Base-by-base conservation (phyloP, 768 basidiomycete species). In the Leucogyrophana mollusca region DNA sequence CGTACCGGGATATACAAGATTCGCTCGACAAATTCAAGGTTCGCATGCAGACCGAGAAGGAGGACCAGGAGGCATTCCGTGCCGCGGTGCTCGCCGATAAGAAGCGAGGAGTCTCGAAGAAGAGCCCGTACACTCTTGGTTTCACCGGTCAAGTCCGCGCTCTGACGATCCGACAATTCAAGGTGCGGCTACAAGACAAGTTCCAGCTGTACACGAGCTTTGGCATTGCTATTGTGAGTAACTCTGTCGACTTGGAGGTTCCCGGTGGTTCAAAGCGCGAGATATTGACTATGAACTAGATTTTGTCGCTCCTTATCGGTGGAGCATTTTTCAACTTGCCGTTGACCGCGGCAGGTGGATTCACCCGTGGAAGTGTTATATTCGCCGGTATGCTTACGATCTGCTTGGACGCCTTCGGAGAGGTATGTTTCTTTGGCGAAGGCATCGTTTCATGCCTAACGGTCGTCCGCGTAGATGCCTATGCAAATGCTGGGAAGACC, bases 281-380 rank as follows among this genome's bases (percentile, higher is more conserved):
- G 17, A 25, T 50, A 50, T 59, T 16, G 55, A 14, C 34, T 52
- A 4, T 47, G 50, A 17, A 4, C 39, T 44, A 81, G 79, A 56
- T 69, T 30, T 62, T 85, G 22, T 75, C 82, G n/a, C 56, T 89
- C 37, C 75, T 89, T 34, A 71, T 88, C 54, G 91, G 91, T 27
- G 82, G 76, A 7, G 80, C 85, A 7, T 95, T 81, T 71, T 80
- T 83, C 57, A 79, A 85, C 39, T 76, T 87, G 40, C 87, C 90
- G 2, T 57, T 75, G 11, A 84, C 86, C 0, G 80, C 92, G 5
- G 75, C 77, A 34, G 93, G 93, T 24, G 89, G 85, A 0, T 96
- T 96, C 68, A 92, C 91, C 20, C 81, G 92, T 51, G 90, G 90
- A 37, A 76, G 87, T 66, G 80, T 92, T 23, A 78, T 94, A 43